Evolutionary conservation across 495 filamentous ascomycete genomes (phyloP), one percentile per base, ranked within the genome.

Genomic region (Xylona heveae): DNA sequence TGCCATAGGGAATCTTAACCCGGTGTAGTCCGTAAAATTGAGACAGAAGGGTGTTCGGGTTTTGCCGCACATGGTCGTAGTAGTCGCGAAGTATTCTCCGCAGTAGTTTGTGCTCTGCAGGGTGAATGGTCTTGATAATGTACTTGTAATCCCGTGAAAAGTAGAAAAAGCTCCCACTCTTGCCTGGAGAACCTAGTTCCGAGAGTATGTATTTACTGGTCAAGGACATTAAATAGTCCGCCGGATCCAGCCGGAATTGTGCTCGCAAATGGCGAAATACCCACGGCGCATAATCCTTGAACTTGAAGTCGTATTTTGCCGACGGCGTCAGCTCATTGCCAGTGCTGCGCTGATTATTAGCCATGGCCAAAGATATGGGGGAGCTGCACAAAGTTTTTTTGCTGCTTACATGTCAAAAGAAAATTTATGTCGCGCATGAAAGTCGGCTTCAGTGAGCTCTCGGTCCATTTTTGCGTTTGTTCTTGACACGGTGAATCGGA

Each of bases 81-180:
- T 99, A 99, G 21, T 93, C 77, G 34, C 75, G 78, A 33, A 99
- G 59, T 26, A 94, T 80, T 50, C 78, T 90, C 31, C 88, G 68
- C 24, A 99, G 64, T 37, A 94, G 77, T 43, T 91, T 91, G 55
- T 99, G 90, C 49, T 99, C 88, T 35, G 70, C 71, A 43, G 92
- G 88, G 48, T 95, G 88, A 36, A 99, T 99, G 9, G 88, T 99
- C 51, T 99, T 99, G 69, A 99, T 99, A 52, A 99, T 99, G 55
- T 99, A 99, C 55, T 99, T 99, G 62, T 95, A 99, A 49, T 99
- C 88, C 32, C 88, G 68, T 18, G 90, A 95, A 58, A 99, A 99
- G 58, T 99, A 99, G 58, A 99, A 99, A 54, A 99, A 99, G 49
- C 83, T 93, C 12, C 90, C 90, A 52, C 83, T 93, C 58, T 99